phyloP scores from a whole-genome alignment of 805 yeast genomes.

The Zygosaccharomyces bailii region DNA sequence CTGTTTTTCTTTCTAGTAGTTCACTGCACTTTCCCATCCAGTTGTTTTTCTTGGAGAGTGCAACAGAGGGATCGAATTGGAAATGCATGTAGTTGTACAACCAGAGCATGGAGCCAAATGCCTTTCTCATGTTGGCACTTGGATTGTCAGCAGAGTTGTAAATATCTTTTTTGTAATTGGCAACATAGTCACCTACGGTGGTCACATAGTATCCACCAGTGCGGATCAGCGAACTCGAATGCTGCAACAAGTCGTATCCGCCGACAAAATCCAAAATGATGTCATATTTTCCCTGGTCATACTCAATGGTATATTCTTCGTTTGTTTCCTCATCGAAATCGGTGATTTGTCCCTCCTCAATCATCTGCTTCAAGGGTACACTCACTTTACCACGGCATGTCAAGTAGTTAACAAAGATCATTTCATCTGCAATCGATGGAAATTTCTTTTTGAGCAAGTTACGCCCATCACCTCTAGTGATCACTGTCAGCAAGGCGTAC shows the following conservation, averaged over 20 bases:
- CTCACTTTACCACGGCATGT: constrained; percentile 34
- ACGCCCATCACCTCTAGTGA: constrained; percentile 54
- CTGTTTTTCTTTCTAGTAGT: constrained; percentile 44
- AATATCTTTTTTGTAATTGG: constrained; percentile 38
- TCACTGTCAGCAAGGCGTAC: constrained; percentile 48
- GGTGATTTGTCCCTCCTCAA: constrained; percentile 35
- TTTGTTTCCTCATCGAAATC: constrained; percentile 32
- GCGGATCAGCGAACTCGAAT: constrained; percentile 43
- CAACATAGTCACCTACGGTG: constrained; percentile 58
- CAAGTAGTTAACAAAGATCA: constrained; percentile 36
- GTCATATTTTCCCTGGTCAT: constrained; percentile 51
- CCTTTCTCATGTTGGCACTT: constrained; percentile 36
- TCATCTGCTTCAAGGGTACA: constrained; percentile 32
- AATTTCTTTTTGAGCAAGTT: constrained; percentile 40
- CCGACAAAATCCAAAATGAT: constrained; percentile 71
- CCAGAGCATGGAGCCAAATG: constrained; percentile 37
- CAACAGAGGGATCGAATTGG: constrained; percentile 34
- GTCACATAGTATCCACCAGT: constrained; percentile 53
- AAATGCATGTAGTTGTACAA: constrained; percentile 39
- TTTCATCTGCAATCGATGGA: constrained; percentile 40
- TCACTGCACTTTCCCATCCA: constrained; percentile 45
- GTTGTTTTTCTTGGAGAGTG: constrained; percentile 28
- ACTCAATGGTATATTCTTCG: constrained; percentile 25
- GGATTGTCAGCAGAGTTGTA: constrained; percentile 38
- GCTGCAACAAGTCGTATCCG: constrained; percentile 50